Conservation (phyloP, 345 rosid species). For the Arabidopsis arenosa region DNA sequence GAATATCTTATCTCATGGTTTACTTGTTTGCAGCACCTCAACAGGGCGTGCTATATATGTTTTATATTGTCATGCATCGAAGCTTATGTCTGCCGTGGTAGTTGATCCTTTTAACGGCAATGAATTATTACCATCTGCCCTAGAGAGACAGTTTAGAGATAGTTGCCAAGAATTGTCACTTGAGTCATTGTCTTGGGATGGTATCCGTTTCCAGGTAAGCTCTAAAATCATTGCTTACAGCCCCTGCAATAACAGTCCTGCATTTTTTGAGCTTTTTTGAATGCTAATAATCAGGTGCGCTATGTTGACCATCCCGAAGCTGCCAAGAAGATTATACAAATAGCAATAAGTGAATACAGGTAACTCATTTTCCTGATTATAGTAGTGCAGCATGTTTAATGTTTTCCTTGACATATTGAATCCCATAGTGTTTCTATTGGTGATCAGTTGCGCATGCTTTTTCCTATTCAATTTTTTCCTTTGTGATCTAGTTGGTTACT, state of each 20-base stretch:
- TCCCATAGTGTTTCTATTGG: slow-evolving; percentile 8
- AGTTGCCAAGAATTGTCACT: slow-evolving; percentile 73
- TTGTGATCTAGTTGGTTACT: not conserved
- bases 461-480: not conserved
- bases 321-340: slow-evolving; percentile 75
- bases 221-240: slow-evolving; percentile 20
- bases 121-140: slow-evolving; percentile 69
- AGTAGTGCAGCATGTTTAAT: slow-evolving; percentile 26
- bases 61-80: slow-evolving; percentile 62
- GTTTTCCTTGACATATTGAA: slow-evolving; percentile 11
- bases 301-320: slow-evolving; percentile 75
- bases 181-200: slow-evolving; percentile 55
- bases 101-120: slow-evolving; percentile 72
- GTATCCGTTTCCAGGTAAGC: slow-evolving; percentile 64
- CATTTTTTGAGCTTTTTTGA: slow-evolving; percentile 25
- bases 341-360: slow-evolving; percentile 83
- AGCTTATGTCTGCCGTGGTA: slow-evolving; percentile 63
- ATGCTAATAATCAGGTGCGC: slow-evolving; percentile 64
- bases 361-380: slow-evolving; percentile 37
- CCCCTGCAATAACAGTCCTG: slow-evolving; percentile 30
- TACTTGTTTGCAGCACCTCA: slow-evolving; percentile 59
- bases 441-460: slow-evolving; percentile 18
- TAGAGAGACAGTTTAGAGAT: slow-evolving; percentile 86
- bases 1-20: slow-evolving; percentile 21
- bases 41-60: slow-evolving; percentile 79